Conservation (phyloP, 2,329 filamentous ascomycete species). For the Diaporthe humulicola region DNA sequence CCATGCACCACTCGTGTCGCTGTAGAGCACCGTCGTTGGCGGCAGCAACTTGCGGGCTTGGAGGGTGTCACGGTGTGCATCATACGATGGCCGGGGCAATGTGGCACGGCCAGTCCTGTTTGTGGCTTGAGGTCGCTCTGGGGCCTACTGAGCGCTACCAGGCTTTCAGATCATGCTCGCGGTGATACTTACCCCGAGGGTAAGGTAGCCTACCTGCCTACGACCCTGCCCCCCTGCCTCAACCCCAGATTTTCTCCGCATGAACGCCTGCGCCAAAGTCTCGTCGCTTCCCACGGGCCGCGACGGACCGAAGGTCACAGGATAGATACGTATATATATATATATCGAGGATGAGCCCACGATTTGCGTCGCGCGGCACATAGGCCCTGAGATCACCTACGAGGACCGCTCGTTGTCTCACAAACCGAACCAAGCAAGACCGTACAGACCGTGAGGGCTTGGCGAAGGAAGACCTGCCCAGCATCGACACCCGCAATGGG, state of each 20-base stretch:
- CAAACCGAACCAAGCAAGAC: background rate
- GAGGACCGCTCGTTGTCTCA: background rate
- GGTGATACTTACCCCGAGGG: conserved; percentile 35
- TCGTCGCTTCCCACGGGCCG: conserved; percentile 29
- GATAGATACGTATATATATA: background rate
- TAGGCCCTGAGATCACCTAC: background rate
- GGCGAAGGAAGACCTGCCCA: background rate
- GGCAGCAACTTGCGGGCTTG: background rate
- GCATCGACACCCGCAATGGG: conserved; percentile 5
- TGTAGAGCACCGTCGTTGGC: background rate
- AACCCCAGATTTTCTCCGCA: conserved; percentile 35
- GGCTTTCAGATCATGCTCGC: conserved; percentile 19
- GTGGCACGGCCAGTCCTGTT: background rate
- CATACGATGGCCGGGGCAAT: background rate
- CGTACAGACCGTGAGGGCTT: background rate
- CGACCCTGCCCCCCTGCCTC: background rate
- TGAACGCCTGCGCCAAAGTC: conserved; percentile 21
- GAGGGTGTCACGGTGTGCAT: background rate
- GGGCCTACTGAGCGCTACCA: conserved; percentile 12
- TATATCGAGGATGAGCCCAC: background rate
- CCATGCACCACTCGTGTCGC: background rate
- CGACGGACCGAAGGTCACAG: conserved; percentile 17
- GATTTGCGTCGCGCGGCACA: background rate
- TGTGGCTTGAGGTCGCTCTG: background rate
- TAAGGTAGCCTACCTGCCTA: background rate